Evolutionary conservation across 2,329 filamentous ascomycete species (phyloP).

Genomic region (Trichothecium roseum): DNA sequence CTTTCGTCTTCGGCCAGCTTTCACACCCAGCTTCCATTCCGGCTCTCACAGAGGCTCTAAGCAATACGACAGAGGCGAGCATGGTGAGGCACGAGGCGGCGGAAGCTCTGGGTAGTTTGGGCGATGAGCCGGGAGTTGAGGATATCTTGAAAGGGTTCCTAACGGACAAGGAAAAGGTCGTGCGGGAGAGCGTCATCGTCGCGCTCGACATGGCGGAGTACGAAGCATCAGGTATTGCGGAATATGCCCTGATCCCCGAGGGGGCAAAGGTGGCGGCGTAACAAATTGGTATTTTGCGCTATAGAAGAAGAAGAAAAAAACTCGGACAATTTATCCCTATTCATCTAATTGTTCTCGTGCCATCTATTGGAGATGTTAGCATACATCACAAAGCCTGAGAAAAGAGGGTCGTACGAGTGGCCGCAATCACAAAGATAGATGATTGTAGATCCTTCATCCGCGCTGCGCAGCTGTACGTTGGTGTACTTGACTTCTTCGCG

Average conservation of each 20-base stretch:
- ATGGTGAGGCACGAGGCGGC: slow-evolving; percentile 99
- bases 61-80: slow-evolving; percentile 70
- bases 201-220: slow-evolving; percentile 97
- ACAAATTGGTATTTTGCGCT: slow-evolving; percentile 8
- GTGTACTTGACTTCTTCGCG: slow-evolving; percentile 75
- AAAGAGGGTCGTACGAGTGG: slow-evolving; percentile 51
- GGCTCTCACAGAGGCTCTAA: slow-evolving; percentile 67
- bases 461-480: slow-evolving; percentile 76
- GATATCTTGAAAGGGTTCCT: slow-evolving; percentile 74
- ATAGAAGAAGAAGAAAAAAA: too few relatives aligned
- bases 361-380: slow-evolving; percentile 25
- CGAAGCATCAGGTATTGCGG: slow-evolving; percentile 76
- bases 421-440: slow-evolving; percentile 87
- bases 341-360: slow-evolving; percentile 49
- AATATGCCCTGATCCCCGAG: slow-evolving; percentile 86
- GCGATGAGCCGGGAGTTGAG: slow-evolving; percentile 88
- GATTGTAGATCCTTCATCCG: slow-evolving; percentile 89
- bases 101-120: slow-evolving; percentile 87
- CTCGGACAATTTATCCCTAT: slow-evolving; percentile 2
- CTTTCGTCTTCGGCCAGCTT: slow-evolving; percentile 95
- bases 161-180: slow-evolving; percentile 83
- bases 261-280: slow-evolving; percentile 30
- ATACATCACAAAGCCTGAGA: neutral
- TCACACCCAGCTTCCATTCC: slow-evolving; percentile 96
- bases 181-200: slow-evolving; percentile 88